A percentile compares a stretch with the other conserved stretches of the same genome.
Conservation (phyloP, 805 yeast genomes). For the Saccharomyces eubayanus region DNA sequence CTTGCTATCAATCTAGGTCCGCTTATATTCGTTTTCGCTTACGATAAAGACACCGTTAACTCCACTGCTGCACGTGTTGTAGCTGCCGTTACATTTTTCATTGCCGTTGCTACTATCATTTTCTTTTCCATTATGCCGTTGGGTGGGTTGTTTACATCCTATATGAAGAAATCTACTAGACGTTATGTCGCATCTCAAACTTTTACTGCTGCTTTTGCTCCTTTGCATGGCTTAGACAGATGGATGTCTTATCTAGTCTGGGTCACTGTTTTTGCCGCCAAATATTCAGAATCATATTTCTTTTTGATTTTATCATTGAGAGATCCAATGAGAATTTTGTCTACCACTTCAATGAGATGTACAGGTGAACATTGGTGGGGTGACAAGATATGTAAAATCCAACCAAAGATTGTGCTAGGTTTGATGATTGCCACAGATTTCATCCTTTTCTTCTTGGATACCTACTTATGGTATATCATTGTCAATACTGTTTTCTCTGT, state of each 20-base stretch:
- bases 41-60: constrained; percentile 56
- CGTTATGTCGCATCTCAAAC: constrained; percentile 89
- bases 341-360: constrained; percentile 86
- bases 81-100: constrained; percentile 79
- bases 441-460: constrained; percentile 94
- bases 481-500: constrained; percentile 92
- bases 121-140: constrained; percentile 93
- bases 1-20: constrained; percentile 75
- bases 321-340: constrained; percentile 89
- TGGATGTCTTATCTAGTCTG: constrained; percentile 93
- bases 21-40: constrained; percentile 73
- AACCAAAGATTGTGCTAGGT: constrained; percentile 83
- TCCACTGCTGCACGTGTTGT: constrained; percentile 71
- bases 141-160: constrained; percentile 91
- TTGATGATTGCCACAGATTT: constrained; percentile 89
- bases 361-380: constrained; percentile 86
- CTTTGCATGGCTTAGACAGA: constrained; percentile 81
- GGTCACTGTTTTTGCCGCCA: constrained; percentile 83
- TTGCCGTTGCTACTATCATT: constrained; percentile 73
- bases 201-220: constrained; percentile 85
- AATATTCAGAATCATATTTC: constrained; percentile 83
- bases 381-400: constrained; percentile 70
- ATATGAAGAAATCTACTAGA: constrained; percentile 79
- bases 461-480: constrained; percentile 97
- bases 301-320: constrained; percentile 81